Percentiles rank a stretch among this genome's conserved stretches.
phyloP scores from a whole-genome alignment of 148 eudicot genomes.

The Gaultheria prostrata region DNA sequence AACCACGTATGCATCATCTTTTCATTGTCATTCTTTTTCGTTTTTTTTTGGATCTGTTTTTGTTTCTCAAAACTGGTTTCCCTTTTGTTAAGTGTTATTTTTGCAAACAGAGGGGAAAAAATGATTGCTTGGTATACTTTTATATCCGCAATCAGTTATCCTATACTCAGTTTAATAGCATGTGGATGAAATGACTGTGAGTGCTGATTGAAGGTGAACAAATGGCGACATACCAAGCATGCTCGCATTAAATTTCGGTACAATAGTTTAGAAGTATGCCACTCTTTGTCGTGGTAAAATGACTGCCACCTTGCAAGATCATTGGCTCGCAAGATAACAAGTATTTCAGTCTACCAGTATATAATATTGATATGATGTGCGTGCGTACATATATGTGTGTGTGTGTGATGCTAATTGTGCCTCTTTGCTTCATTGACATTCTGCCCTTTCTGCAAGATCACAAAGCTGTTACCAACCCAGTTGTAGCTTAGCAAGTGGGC shows the following conservation, averaged over 20 bases:
- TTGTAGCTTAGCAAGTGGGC: constrained; percentile 3
- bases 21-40: not conserved
- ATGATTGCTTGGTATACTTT: not conserved
- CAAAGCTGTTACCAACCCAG: not conserved
- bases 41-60: not conserved
- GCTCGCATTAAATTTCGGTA: not conserved
- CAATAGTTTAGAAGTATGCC: not conserved
- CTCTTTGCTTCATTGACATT: not conserved
- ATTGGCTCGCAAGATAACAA: not conserved
- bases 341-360: no score
- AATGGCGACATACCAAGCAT: not conserved
- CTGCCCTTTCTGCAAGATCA: not conserved
- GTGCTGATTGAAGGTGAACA: not conserved
- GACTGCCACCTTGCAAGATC: not conserved
- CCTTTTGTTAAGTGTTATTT: not conserved
- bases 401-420: not conserved
- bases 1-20: not conserved
- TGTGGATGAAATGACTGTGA: not conserved
- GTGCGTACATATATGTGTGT: no score
- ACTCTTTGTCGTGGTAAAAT: not conserved
- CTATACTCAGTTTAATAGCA: not conserved
- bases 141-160: not conserved
- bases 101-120: not conserved
- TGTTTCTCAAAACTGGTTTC: not conserved
- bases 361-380: not conserved